Evolutionary conservation across 108 stramenopile genomes (phyloP), one percentile per base, ranked within the genome.

Genomic region (Mayamaea pseudoterrestris): DNA sequence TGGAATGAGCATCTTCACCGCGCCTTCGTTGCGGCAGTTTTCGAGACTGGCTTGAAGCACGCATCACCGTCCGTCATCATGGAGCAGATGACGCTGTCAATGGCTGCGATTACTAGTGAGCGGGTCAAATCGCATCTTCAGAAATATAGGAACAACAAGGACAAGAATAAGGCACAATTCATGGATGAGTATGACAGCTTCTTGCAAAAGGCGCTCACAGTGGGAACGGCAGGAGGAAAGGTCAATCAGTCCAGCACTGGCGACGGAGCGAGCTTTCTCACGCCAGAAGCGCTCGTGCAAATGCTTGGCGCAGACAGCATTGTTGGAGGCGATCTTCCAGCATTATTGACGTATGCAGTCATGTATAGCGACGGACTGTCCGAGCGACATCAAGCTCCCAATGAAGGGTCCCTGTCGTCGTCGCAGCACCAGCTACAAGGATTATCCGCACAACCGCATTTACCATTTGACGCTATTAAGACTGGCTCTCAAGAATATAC

Each of bases 91-190:
- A 70, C 69, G 6, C n/a, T n/a, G n/a, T 66, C 65, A 14, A 60
- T 78, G 43, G 73, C 67, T 17, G 53, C 86, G 16, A 78, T 97
- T 12, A 94, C 85, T 11, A 84, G 77, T 23, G 96, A 97, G 64
- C 73, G 94, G 25, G 90, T 97, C 71, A 97, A 97, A 57, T 77
- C 74, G 42, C 96, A 97, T 57, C 53, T 97, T 27, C 96, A 97
- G 59, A 97, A 97, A 60, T 97, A 94, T 58, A 73, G 96, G 4
- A 29, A 94, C 27, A 88, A 97, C 55, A 68, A 85, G 3, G 51
- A 63, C 32, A 90, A 91, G 56, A 78, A 74, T 20, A 85, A 83
- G 32, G 79, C 84, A 36, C 93, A 97, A 48, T 97, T 97, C 60
- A 76, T 96, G 58, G 61, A 78, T 28, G 72, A 65, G 30, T 91